These are phyloP conservation scores for Ophiosphaerella narmari DNA, from an alignment of 2,329 filamentous ascomycete genomes.

Conservation along the genomic window DNA sequence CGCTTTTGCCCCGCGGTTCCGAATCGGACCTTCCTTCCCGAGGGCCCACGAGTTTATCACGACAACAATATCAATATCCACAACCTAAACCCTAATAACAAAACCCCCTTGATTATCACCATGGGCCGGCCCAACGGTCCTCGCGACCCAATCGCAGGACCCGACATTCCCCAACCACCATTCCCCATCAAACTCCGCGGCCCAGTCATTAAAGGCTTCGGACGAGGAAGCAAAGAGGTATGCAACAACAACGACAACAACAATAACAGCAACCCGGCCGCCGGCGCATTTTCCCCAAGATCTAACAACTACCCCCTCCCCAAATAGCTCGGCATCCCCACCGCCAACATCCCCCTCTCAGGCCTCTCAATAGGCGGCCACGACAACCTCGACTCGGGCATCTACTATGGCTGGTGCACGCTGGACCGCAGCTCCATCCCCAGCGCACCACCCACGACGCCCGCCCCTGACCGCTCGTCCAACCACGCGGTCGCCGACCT, in stretches of 20 bases:
- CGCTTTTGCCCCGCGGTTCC: constrained; percentile 9
- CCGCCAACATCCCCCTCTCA: constrained; percentile 78
- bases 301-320: background rate
- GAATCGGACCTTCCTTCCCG: constrained; percentile 3
- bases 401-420: constrained; percentile 92
- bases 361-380: constrained; percentile 72
- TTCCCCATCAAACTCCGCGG: constrained; percentile 86
- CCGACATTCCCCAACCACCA: constrained; percentile 71
- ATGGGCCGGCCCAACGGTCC: constrained; percentile 33
- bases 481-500: constrained; percentile 36
- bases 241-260: constrained; percentile 21
- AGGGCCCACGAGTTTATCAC: background rate
- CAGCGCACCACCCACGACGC: constrained; percentile 38
- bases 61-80: background rate
- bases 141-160: constrained; percentile 65
- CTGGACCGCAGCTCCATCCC: constrained; percentile 58
- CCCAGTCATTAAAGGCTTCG: constrained; percentile 89
- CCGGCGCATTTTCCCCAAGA: constrained; percentile 10
- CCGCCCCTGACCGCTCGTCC: constrained; percentile 22
- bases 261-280: no score
- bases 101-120: background rate
- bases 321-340: constrained; percentile 85
- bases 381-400: constrained; percentile 70
- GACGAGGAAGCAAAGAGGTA: constrained; percentile 90
- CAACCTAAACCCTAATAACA: background rate